These are phyloP conservation scores for Suhomyces maxii DNA, from an alignment of 1,139 yeast genomes.

Conservation along the genomic window DNA sequence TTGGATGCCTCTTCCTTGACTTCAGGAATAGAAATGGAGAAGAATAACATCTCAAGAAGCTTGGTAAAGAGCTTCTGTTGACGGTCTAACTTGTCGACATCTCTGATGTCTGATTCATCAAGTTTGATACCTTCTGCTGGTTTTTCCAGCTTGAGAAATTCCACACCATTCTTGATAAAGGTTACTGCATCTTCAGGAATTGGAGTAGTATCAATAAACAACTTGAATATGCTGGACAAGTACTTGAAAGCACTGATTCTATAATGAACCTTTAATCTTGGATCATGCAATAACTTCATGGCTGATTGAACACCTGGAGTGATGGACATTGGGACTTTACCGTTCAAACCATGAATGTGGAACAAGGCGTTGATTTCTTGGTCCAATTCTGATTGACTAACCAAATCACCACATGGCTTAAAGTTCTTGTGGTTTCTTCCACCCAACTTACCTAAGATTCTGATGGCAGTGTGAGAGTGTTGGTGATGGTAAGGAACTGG, in stretches of 20 bases:
- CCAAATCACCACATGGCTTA: slow-evolving; percentile 67
- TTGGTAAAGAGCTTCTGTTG: slow-evolving; percentile 62
- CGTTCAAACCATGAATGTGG: slow-evolving; percentile 66
- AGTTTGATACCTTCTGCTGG: slow-evolving; percentile 35
- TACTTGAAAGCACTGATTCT: slow-evolving; percentile 77
- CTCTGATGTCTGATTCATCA: slow-evolving; percentile 45
- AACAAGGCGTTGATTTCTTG: slow-evolving; percentile 71
- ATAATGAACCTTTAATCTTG: slow-evolving; percentile 63
- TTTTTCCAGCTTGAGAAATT: slow-evolving; percentile 49
- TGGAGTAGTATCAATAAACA: slow-evolving; percentile 66
- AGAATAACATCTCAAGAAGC: slow-evolving; percentile 69
- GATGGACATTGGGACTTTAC: slow-evolving; percentile 65
- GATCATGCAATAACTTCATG: slow-evolving; percentile 62
- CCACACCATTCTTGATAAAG: slow-evolving; percentile 46
- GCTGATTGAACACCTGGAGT: slow-evolving; percentile 87
- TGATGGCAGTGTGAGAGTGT: slow-evolving; percentile 90
- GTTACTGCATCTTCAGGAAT: slow-evolving; percentile 58
- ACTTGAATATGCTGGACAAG: slow-evolving; percentile 61
- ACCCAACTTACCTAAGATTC: slow-evolving; percentile 92
- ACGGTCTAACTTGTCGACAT: slow-evolving; percentile 51
- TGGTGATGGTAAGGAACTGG: slow-evolving; percentile 93
- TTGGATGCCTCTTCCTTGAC: slow-evolving; percentile 65
- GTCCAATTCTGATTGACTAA: slow-evolving; percentile 56
- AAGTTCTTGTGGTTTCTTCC: slow-evolving; percentile 90
- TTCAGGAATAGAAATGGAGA: slow-evolving; percentile 73